Percentiles rank a stretch among this genome's conserved stretches.
phyloP scores from a whole-genome alignment of 257 asterid species.

The Solanum sparsipilum region DNA sequence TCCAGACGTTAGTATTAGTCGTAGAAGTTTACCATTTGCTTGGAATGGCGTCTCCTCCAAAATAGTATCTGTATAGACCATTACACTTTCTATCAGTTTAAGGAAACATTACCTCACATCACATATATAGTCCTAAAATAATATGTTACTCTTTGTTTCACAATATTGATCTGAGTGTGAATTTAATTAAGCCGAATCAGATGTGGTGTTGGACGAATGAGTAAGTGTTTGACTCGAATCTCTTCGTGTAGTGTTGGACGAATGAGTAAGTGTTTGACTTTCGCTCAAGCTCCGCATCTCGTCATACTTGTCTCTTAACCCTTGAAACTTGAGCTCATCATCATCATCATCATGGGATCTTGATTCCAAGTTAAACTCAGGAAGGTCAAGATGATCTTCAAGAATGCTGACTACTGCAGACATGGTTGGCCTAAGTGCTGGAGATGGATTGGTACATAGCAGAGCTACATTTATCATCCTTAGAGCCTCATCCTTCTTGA shows the following conservation, averaged over 20 bases:
- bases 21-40: background rate
- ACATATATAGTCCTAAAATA: background rate
- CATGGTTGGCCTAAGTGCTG: conserved; percentile 58
- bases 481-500: conserved; percentile 24
- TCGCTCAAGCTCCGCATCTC: conserved; percentile 9
- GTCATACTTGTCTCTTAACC: conserved; percentile 30
- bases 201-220: background rate
- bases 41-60: background rate
- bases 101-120: background rate
- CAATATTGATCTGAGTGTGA: background rate
- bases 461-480: conserved; percentile 40
- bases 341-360: conserved; percentile 9
- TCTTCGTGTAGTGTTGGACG: background rate
- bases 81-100: background rate
- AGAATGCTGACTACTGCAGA: conserved; percentile 49
- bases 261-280: background rate
- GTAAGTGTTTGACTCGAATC: no score
- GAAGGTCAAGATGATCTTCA: conserved; percentile 23
- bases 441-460: conserved; percentile 51
- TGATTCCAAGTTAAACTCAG: conserved; percentile 32
- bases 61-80: background rate
- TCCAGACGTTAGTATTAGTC: background rate
- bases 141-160: background rate
- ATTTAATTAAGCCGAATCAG: background rate
- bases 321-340: conserved; percentile 15